Conservation (phyloP, 495 filamentous ascomycete genomes). For the Penicillium ucsense region DNA sequence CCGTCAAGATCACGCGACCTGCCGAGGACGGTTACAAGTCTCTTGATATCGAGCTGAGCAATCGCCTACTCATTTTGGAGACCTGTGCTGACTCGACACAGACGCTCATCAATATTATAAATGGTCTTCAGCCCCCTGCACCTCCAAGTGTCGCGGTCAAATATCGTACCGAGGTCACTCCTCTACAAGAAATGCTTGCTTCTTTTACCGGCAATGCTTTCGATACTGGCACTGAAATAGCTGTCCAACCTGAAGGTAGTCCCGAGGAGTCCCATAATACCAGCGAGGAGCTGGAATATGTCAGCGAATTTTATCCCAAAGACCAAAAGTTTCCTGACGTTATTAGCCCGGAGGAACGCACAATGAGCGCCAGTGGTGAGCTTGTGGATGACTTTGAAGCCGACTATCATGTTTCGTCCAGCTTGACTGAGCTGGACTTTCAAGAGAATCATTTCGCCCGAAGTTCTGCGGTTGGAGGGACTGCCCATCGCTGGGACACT, state of each 20-base stretch:
- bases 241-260: constrained; percentile 7
- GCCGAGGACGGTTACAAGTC: constrained; percentile 48
- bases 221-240: constrained; percentile 23
- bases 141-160: constrained; percentile 71
- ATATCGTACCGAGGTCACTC: constrained; percentile 79
- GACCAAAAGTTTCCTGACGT: constrained; percentile 25
- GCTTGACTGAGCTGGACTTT: constrained; percentile 50
- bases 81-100: constrained; percentile 96
- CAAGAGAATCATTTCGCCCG: constrained; percentile 73
- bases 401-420: constrained; percentile 42
- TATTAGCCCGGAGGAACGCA: constrained; percentile 20
- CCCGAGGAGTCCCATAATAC: constrained; percentile 23
- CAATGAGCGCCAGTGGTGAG: constrained; percentile 35
- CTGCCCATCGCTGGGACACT: constrained; percentile 71
- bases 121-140: constrained; percentile 71
- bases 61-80: constrained; percentile 83
- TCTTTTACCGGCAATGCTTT: constrained; percentile 84
- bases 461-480: constrained; percentile 50
- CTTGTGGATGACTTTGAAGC: constrained; percentile 56
- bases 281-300: constrained; percentile 48
- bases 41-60: constrained; percentile 69
- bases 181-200: constrained; percentile 77
- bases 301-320: constrained; percentile 53
- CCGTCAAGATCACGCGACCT: constrained; percentile 45
- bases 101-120: constrained; percentile 72